Conservation (phyloP, 495 filamentous ascomycete genomes). For the Xylaria venustula region DNA sequence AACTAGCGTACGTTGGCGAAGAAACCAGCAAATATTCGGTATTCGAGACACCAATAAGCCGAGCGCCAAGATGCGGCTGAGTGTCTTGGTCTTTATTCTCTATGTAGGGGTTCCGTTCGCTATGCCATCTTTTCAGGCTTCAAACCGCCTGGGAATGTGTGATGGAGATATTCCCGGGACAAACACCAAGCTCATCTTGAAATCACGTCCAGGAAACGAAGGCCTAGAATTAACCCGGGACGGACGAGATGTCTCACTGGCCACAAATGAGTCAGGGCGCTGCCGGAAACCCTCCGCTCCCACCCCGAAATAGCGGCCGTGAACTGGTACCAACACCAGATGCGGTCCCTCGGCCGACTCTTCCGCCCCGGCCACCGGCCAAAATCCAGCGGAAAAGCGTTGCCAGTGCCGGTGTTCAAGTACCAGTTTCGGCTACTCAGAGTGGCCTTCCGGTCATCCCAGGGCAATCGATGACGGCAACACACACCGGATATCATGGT, state of each 20-base stretch:
- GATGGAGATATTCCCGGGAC: neutral
- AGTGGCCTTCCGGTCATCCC: neutral
- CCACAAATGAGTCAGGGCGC: neutral
- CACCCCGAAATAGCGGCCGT: neutral
- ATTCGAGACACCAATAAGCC: neutral
- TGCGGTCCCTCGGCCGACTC: neutral
- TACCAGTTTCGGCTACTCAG: neutral
- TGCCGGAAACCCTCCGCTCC: constrained; percentile 4
- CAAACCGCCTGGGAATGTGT: neutral
- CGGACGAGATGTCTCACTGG: neutral
- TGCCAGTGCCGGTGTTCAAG: neutral
- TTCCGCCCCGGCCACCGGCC: neutral
- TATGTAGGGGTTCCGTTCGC: neutral
- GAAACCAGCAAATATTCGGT: neutral
- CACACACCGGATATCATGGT: neutral
- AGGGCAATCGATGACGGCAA: neutral
- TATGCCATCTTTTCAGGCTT: neutral
- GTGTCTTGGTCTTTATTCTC: neutral
- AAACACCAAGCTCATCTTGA: neutral
- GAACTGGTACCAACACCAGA: neutral
- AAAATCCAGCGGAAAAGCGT: neutral
- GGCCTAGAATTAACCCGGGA: neutral
- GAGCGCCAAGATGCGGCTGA: constrained; percentile 11
- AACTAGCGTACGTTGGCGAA: no score
- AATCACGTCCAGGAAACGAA: neutral